Conservation (phyloP, 805 yeast species). For the Cyberlindnera samutprakarnensis region DNA sequence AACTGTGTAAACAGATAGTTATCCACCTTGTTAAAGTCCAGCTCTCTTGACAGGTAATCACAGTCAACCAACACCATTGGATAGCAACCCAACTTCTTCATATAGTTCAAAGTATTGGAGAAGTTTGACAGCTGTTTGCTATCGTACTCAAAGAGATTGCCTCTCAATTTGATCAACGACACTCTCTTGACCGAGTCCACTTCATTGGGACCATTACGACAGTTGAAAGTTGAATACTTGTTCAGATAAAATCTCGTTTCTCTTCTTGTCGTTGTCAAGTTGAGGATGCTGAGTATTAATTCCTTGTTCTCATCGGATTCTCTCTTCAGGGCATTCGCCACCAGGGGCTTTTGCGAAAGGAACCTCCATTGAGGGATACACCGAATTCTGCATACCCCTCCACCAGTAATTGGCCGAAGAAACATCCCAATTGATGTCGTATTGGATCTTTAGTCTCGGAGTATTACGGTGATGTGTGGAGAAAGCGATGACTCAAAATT, state of each 20-base stretch:
- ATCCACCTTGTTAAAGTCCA: slow-evolving; percentile 10
- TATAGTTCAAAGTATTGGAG: slow-evolving; percentile 15
- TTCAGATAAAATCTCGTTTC: slow-evolving; percentile 78
- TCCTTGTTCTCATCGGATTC: slow-evolving; percentile 45
- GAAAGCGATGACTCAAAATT: too few relatives aligned
- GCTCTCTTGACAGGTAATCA: slow-evolving; percentile 13
- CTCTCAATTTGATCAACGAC: slow-evolving; percentile 22
- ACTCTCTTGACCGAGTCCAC: slow-evolving; percentile 14
- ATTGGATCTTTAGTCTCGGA: too few relatives aligned
- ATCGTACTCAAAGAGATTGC: slow-evolving; percentile 13
- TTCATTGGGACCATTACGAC: slow-evolving; percentile 5
- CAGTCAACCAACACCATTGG: slow-evolving; percentile 19
- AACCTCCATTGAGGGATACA: too few relatives aligned
- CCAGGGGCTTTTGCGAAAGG: too few relatives aligned
- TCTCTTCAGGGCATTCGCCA: slow-evolving; percentile 10
- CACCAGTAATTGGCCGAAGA: too few relatives aligned
- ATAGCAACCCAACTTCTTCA: slow-evolving; percentile 16
- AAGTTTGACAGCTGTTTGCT: slow-evolving; percentile 10
- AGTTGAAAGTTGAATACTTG: slow-evolving; percentile 46
- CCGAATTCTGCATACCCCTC: not conserved
- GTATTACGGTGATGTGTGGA: too few relatives aligned
- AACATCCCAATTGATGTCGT: too few relatives aligned
- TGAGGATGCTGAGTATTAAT: slow-evolving; percentile 73
- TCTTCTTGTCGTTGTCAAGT: slow-evolving; percentile 88
- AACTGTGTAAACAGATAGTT: slow-evolving; percentile 17